Base-by-base conservation (phyloP, 164 flowering plant genomes). In the Sedum album region DNA sequence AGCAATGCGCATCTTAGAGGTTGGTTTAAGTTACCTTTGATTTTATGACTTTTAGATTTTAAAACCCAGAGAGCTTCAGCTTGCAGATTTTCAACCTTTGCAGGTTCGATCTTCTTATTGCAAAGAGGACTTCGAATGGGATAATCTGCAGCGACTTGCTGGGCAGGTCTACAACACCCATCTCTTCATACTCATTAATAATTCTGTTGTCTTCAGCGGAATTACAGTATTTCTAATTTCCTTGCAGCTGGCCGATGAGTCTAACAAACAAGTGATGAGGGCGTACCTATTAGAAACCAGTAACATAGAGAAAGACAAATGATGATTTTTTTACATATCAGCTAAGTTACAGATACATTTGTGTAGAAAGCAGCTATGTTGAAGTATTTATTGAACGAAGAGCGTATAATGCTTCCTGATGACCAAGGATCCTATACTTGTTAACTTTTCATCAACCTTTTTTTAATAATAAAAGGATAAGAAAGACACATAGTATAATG, bases 1-100 rank as follows among this genome's bases (percentile, higher is more conserved):
- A 91, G 96, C 97, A 66, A 70, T 91, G 72, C 90, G 97, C 33
- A 85, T 91, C 66, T 66, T 91, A 62, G 96, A 91, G 96, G 97
- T 89, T 13, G 79, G 87, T 77, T 31, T 28, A 35, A 17, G 31
- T 33, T 10, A 69, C 57, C 36, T 21, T 28, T 65, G 6, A 18
- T 66, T 38, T 66, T 28, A 15, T n/a, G 18, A 14, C 28, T 28
- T 26, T n/a, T n/a, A n/a, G n/a, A n/a, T n/a, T n/a, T n/a, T n/a
- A n/a, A n/a, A n/a, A n/a, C n/a, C n/a, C n/a, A n/a, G n/a, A n/a
- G n/a, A n/a, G n/a, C n/a, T n/a, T n/a, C n/a, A n/a, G n/a, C n/a
- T n/a, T n/a, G n/a, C n/a, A n/a, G 38, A 35, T 35, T 7, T 35
- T 35, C 38, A 35, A 35, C 7, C 38, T 35, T 35, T 76, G 62